A percentile compares a stretch with the other conserved stretches of the same genome.
phyloP scores from a whole-genome alignment of 495 filamentous ascomycete genomes.

The Cercophora samala region DNA sequence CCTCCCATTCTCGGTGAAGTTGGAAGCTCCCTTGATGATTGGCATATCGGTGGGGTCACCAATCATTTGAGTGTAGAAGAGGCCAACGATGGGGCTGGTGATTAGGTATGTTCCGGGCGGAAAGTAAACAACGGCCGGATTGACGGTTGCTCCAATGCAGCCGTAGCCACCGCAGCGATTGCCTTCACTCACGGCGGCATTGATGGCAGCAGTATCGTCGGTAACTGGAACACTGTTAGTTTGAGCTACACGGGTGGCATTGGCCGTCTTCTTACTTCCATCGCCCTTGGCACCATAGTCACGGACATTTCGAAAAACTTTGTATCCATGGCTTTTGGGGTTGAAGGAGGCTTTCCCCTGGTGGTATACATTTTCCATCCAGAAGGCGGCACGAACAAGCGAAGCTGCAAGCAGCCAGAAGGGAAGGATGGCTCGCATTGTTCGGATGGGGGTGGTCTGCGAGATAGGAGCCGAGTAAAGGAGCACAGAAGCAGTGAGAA shows the following conservation, averaged over 20 bases:
- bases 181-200: conserved; percentile 70
- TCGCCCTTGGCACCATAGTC: conserved; percentile 76
- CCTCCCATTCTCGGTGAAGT: conserved; percentile 45
- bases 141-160: conserved; percentile 72
- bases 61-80: conserved; percentile 64
- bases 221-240: conserved; percentile 48
- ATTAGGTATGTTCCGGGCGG: conserved; percentile 63
- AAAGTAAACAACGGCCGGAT: conserved; percentile 70
- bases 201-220: conserved; percentile 83
- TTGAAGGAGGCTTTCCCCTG: conserved; percentile 45
- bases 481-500: background rate
- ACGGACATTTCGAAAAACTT: conserved; percentile 79
- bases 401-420: conserved; percentile 19
- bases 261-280: conserved; percentile 39
- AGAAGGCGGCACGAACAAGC: conserved; percentile 22
- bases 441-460: background rate
- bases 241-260: background rate
- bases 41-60: conserved; percentile 60
- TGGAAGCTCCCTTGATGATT: conserved; percentile 62
- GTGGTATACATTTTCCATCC: conserved; percentile 42
- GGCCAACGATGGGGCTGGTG: conserved; percentile 55
- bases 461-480: background rate
- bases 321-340: conserved; percentile 46
- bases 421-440: conserved; percentile 17
- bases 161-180: conserved; percentile 69